A percentile compares a stretch with the other conserved stretches of the same genome.
phyloP scores from a whole-genome alignment of 306 rosid species.

The Cicer cuneatum region DNA sequence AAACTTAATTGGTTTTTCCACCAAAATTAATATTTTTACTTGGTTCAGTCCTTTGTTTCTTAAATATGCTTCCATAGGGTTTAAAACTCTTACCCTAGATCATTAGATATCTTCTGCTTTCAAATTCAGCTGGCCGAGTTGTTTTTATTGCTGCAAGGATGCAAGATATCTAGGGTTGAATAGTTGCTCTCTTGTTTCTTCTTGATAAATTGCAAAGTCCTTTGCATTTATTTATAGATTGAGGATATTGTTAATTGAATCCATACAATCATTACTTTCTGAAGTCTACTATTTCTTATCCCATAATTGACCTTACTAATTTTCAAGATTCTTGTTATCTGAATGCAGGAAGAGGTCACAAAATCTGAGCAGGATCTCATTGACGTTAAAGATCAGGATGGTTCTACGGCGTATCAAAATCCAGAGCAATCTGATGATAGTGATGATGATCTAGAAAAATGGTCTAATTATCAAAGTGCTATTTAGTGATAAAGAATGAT shows the following conservation, averaged over 20 bases:
- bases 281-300: conserved; percentile 11
- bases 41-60: conserved; percentile 25
- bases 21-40: conserved; percentile 1
- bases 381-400: conserved; percentile 53
- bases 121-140: conserved; percentile 9
- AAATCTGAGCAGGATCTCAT: conserved; percentile 48
- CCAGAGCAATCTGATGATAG: conserved; percentile 59
- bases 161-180: not conserved
- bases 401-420: conserved; percentile 47
- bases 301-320: conserved; percentile 2
- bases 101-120: conserved; percentile 13
- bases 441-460: conserved; percentile 50
- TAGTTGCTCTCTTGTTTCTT: too few species aligned
- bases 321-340: conserved; percentile 27
- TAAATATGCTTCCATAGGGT: not conserved
- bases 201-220: not conserved
- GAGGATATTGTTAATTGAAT: conserved; percentile 10
- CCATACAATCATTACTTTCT: not conserved
- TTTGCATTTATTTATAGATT: conserved; percentile 1
- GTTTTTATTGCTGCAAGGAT: conserved; percentile 1
- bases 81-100: not conserved
- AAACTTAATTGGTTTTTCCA: not conserved
- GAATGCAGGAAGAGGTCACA: conserved; percentile 56
- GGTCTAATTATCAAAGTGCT: conserved; percentile 55
- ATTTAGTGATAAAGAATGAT: conserved; percentile 36